Evolutionary conservation across 441 rosid genomes (phyloP).

Genomic region (Biscutella laevigata): DNA sequence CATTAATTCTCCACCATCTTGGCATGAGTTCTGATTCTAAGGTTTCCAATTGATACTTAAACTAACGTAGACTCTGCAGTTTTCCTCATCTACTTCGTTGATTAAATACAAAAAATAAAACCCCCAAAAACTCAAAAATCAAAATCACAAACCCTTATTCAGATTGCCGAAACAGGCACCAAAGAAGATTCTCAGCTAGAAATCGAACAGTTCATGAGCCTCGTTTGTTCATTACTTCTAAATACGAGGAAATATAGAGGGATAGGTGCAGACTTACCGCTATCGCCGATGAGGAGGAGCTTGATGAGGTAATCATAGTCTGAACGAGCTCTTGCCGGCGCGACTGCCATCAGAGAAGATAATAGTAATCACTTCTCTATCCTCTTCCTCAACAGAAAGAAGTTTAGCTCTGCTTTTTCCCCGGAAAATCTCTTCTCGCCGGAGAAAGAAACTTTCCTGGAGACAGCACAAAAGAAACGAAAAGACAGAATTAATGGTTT

Average conservation of each 20-base stretch:
- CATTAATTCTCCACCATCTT: neutral
- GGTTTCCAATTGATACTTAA: neutral
- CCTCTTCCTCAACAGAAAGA: neutral
- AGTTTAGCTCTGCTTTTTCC: neutral
- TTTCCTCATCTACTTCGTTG: neutral
- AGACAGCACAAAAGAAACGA: neutral
- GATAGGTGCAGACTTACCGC: constrained; percentile 13
- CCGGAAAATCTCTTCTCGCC: constrained; percentile 20
- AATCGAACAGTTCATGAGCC: neutral
- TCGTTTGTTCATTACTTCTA: neutral
- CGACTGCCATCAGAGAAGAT: constrained; percentile 23
- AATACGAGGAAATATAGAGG: neutral
- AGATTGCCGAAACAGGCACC: constrained; percentile 6
- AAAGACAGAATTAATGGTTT: neutral
- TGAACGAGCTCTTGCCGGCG: constrained; percentile 31
- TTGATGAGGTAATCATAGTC: constrained; percentile 32
- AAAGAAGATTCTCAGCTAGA: neutral
- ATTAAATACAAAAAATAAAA: neutral
- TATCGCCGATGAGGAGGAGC: constrained; percentile 33
- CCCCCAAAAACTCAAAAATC: neutral
- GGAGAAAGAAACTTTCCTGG: constrained; percentile 4
- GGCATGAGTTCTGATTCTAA: neutral
- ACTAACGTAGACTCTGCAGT: neutral
- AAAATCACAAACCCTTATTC: constrained; percentile 20
- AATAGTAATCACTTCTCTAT: neutral